A percentile compares a stretch with the other conserved stretches of the same genome.
Conservation (phyloP, 163 green algal genomes). For the Scenedesmus sp. region DNA sequence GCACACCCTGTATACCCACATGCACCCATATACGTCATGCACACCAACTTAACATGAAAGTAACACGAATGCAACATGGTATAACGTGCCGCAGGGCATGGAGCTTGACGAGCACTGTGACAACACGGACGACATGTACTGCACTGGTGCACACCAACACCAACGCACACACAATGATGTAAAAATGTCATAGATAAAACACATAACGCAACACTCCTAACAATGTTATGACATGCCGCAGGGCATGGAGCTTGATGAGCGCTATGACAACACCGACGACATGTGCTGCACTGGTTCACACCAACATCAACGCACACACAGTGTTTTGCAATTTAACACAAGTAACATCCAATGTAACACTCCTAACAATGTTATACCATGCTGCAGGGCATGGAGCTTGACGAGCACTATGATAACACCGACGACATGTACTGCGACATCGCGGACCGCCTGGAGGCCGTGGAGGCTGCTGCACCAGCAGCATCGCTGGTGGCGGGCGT, state of each 20-base stretch:
- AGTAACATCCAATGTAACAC: background rate
- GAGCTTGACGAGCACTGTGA: no score
- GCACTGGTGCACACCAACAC: no score
- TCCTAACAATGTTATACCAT: no score
- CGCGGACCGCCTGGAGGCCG: conserved; percentile 83
- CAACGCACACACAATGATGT: background rate
- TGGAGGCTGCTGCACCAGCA: conserved; percentile 65
- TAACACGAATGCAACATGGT: no score
- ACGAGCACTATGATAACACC: conserved; percentile 85
- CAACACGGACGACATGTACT: no score
- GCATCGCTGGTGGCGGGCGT: conserved; percentile 5
- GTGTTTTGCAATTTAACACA: background rate
- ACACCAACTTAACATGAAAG: no score
- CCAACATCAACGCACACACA: no score
- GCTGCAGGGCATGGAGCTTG: conserved; percentile 69
- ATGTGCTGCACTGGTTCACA: background rate
- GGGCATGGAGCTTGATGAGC: background rate
- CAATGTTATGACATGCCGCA: no score
- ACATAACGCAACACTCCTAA: background rate
- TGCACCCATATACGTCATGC: no score
- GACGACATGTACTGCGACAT: conserved; percentile 91
- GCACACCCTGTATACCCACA: no score
- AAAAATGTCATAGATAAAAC: background rate
- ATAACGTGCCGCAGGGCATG: background rate
- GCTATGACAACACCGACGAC: background rate